Evolutionary conservation across 345 rosid species (phyloP), one percentile per base, ranked within the genome.

Genomic region (Xanthoceras sorbifolium): DNA sequence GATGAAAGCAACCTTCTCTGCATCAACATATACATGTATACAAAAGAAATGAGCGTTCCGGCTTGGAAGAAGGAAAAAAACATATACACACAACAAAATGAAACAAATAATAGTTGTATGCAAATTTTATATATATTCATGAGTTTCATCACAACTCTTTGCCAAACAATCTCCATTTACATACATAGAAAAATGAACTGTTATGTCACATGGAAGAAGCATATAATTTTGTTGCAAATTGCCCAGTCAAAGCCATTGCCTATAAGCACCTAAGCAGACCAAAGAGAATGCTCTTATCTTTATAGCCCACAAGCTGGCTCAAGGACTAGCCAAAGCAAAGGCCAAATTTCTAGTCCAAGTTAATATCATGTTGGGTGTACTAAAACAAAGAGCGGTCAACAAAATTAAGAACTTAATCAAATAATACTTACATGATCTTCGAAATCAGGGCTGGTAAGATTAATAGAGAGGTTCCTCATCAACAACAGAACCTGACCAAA

Each of bases 391-490:
- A 38, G 28, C 22, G 42, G 40, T 64, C 52, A 9, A 76, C 28
- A 34, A 67, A 42, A 44, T 40, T 52, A 38, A 73, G 76, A 80
- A 42, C 68, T 55, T 46, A 34, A 54, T 23, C 52, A 42, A 79
- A 68, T 29, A 54, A 76, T 36, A 89, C 98, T 92, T 77, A 92
- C 99, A 75, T 92, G 92, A 85, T 92, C 97, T 89, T 93, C 98
- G 59, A 93, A 95, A 80, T 91, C 93, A 12, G 98, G 97, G 66
- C 94, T 92, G 32, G 89, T 80, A 70, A 95, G 85, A 83, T 95
- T 95, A 84, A 93, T 87, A 54, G 98, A 89, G 67, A 95, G 96
- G 79, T 95, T 95, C 86, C 97, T 89, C 98, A 95, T 95, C 85
- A 93, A 76, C 82, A 95, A 79, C 72, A 95, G 79, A 78, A 90